A percentile compares a stretch with the other conserved stretches of the same genome.
phyloP scores from a whole-genome alignment of 352 stramenopile genomes.

The Phytophthora podocarpi region DNA sequence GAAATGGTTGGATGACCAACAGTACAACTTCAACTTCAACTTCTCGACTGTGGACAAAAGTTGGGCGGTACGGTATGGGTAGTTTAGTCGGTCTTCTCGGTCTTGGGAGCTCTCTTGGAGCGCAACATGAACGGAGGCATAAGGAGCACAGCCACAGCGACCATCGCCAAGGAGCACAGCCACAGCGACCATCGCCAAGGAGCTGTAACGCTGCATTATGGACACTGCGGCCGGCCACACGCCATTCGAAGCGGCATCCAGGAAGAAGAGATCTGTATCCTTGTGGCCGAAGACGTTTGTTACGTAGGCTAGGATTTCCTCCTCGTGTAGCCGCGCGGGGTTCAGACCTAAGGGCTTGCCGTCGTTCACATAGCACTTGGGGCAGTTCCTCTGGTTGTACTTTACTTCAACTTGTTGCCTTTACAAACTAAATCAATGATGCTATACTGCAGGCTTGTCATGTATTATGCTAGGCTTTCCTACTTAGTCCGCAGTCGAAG shows the following conservation, averaged over 20 bases:
- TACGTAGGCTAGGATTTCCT: conserved; percentile 56
- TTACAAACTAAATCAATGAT: too few species aligned
- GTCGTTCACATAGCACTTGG: conserved; percentile 57
- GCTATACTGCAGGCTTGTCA: too few species aligned
- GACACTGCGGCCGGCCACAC: conserved; percentile 37
- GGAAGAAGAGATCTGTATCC: conserved; percentile 48
- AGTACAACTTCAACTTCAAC: too few species aligned
- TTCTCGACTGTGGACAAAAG: too few species aligned
- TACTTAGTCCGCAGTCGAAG: too few species aligned
- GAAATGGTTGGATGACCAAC: too few species aligned
- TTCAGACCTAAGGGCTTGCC: conserved; percentile 53
- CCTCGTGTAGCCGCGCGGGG: conserved; percentile 43
- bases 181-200: too few species aligned
- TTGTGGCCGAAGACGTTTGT: conserved; percentile 58
- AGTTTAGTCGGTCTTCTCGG: conserved; percentile 30
- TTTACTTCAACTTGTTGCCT: too few species aligned
- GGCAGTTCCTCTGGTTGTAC: conserved; percentile 64
- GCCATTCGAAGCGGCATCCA: conserved; percentile 55
- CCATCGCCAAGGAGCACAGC: conserved; percentile 39
- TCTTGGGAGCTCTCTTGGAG: conserved; percentile 31
- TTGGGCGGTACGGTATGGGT: too few species aligned
- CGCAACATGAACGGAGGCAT: conserved; percentile 30
- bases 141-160: conserved; percentile 26
- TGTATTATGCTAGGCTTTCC: too few species aligned
- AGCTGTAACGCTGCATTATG: conserved; percentile 45